Conservation (phyloP, 2,329 filamentous ascomycete species). For the Hypoxylon sp. region DNA sequence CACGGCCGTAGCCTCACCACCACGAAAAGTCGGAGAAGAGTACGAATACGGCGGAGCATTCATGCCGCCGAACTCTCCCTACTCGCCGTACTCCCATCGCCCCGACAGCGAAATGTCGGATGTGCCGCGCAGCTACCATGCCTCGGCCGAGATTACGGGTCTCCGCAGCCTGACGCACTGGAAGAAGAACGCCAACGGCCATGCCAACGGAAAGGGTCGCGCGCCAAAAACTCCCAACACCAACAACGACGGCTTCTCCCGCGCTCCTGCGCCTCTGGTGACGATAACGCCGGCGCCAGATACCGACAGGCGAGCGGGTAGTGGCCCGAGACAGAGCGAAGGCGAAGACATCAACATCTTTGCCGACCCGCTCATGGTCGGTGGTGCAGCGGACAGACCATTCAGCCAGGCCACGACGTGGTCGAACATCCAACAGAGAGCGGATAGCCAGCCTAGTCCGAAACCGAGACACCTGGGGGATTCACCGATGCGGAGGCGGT, state of each 20-base stretch:
- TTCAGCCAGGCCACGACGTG: constrained; percentile 38
- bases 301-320: background rate
- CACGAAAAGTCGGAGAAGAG: constrained; percentile 8
- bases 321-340: constrained; percentile 8
- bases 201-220: background rate
- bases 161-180: constrained; percentile 40
- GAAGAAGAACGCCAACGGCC: background rate
- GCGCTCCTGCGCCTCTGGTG: constrained; percentile 6
- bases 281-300: constrained; percentile 15
- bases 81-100: constrained; percentile 35
- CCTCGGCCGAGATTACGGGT: constrained; percentile 42
- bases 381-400: constrained; percentile 13
- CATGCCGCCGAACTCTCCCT: constrained; percentile 41
- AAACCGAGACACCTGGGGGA: constrained; percentile 13
- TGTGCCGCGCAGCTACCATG: constrained; percentile 42
- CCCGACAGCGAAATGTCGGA: constrained; percentile 38
- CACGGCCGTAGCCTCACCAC: constrained; percentile 32
- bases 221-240: background rate
- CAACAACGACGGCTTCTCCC: background rate
- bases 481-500: constrained; percentile 13
- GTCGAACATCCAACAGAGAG: constrained; percentile 41
- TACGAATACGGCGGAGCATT: constrained; percentile 9
- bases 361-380: constrained; percentile 40
- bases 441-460: no score
- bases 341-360: constrained; percentile 45